These are phyloP conservation scores for Porphyrellus cyaneotinctus DNA, from an alignment of 768 basidiomycete species.

Conservation along the genomic window DNA sequence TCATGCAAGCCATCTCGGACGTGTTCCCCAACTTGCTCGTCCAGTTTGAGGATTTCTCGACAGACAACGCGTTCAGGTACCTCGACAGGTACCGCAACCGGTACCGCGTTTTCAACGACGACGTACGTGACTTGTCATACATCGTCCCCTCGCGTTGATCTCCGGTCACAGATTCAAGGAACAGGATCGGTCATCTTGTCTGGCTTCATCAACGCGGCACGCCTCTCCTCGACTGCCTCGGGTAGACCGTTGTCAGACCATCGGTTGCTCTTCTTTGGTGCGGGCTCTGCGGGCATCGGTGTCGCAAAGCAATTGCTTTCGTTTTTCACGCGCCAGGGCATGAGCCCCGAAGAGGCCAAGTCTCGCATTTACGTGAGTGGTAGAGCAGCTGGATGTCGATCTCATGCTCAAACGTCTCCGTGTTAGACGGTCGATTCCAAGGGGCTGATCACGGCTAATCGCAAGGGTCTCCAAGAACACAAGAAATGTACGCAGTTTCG, in stretches of 20 bases:
- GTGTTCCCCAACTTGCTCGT: slow-evolving; percentile 65
- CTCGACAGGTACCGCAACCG: slow-evolving; percentile 56
- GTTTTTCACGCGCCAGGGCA: slow-evolving; percentile 50
- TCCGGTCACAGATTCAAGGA: slow-evolving; percentile 50
- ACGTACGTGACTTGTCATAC: slow-evolving; percentile 41
- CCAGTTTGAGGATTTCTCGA: slow-evolving; percentile 78
- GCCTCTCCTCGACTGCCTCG: slow-evolving; percentile 48
- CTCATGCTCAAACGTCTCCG: slow-evolving; percentile 10
- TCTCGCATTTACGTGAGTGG: slow-evolving; percentile 58
- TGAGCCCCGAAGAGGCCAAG: slow-evolving; percentile 63
- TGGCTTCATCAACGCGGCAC: slow-evolving; percentile 72
- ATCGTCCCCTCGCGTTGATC: neutral
- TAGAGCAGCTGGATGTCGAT: neutral
- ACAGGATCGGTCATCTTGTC: slow-evolving; percentile 75
- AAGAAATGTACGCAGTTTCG: slow-evolving; percentile 52
- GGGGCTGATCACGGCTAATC: slow-evolving; percentile 67
- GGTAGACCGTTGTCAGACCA: slow-evolving; percentile 42
- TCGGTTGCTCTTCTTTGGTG: slow-evolving; percentile 56
- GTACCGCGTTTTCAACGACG: slow-evolving; percentile 68
- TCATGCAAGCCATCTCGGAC: slow-evolving; percentile 63
- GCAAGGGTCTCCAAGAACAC: slow-evolving; percentile 66
- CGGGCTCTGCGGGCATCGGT: slow-evolving; percentile 51
- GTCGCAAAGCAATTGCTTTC: slow-evolving; percentile 49
- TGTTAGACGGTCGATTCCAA: slow-evolving; percentile 69
- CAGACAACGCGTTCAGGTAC: slow-evolving; percentile 74